Evolutionary conservation across 139 green algal species (phyloP), one percentile per base, ranked within the genome.

Genomic region (Ettlia oleoabundans): DNA sequence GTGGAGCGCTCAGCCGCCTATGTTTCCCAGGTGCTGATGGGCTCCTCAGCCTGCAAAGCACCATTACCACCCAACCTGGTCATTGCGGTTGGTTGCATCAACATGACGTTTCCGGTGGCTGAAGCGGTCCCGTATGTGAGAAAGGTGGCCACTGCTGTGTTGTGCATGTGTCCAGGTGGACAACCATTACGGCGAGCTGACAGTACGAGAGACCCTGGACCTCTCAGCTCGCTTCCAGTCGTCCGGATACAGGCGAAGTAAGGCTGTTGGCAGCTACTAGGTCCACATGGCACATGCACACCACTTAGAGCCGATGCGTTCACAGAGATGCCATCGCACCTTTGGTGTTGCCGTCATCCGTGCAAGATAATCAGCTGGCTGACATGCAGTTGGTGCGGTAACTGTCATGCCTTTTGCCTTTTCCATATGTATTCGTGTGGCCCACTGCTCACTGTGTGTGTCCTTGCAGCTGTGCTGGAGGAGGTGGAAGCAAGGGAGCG

Each of bases 201-300:
- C 84, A 41, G 88, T 95, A 38, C 58, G 82, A 41, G 81, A 92
- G 77, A 92, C 88, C 1, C 43, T 92, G 4, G 81, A 92, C 58
- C 91, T 92, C 70, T 64, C 80, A 2, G 87, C 88, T 0, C 78
- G 83, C 33, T 84, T 65, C 62, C 83, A 89, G 71, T 41, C 33
- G 26, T 66, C 47, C 4, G 78, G 78, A 2, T 78, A 78, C 78
- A 68, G 63, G 30, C 65, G 30, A 35, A 35, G 77, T 82, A 33
- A 75, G 77, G n/a, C n/a, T n/a, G n/a, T n/a, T n/a, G n/a, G n/a
- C n/a, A n/a, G n/a, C n/a, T n/a, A n/a, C n/a, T n/a, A n/a, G n/a
- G n/a, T n/a, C n/a, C n/a, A n/a, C n/a, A n/a, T n/a, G n/a, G n/a
- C n/a, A n/a, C n/a, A n/a, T n/a, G n/a, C n/a, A n/a, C n/a, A n/a